Percentiles rank a stretch among this genome's conserved stretches.
phyloP scores from a whole-genome alignment of 1,284 basidiomycete genomes.

The Apiotrichum veenhuisii region DNA sequence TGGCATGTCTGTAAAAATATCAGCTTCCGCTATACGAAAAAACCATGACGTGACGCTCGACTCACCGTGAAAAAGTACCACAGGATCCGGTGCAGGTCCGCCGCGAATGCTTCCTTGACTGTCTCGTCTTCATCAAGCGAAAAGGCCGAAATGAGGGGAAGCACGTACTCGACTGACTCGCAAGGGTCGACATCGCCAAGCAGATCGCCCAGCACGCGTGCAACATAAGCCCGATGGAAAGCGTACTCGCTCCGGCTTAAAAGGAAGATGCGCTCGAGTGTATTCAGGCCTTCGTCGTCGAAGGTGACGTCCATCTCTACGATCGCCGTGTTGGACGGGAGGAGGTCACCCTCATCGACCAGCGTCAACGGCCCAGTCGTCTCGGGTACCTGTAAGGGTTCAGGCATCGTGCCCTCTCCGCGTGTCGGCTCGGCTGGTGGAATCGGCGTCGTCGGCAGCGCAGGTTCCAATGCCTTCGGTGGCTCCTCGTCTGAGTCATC shows the following conservation, averaged over 20 bases:
- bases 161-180: conserved; percentile 90
- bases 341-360: conserved; percentile 42
- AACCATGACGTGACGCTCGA: conserved; percentile 21
- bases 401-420: neutral
- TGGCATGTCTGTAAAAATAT: conserved; percentile 27
- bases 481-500: conserved; percentile 5
- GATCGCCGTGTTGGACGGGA: conserved; percentile 26
- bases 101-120: conserved; percentile 86
- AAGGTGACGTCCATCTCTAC: conserved; percentile 46
- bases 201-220: conserved; percentile 69
- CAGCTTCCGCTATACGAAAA: neutral
- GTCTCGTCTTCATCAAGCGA: conserved; percentile 86
- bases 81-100: conserved; percentile 74
- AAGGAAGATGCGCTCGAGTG: conserved; percentile 90
- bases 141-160: conserved; percentile 80
- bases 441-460: neutral
- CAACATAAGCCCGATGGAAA: conserved; percentile 82
- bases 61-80: conserved; percentile 89
- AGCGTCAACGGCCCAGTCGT: conserved; percentile 5
- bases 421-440: neutral
- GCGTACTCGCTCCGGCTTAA: conserved; percentile 80
- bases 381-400: neutral
- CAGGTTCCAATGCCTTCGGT: neutral
- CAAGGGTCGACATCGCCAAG: conserved; percentile 72
- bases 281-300: conserved; percentile 65